These are phyloP conservation scores for Amylocarpus encephaloides DNA, from an alignment of 2,329 filamentous ascomycete species.

Conservation along the genomic window DNA sequence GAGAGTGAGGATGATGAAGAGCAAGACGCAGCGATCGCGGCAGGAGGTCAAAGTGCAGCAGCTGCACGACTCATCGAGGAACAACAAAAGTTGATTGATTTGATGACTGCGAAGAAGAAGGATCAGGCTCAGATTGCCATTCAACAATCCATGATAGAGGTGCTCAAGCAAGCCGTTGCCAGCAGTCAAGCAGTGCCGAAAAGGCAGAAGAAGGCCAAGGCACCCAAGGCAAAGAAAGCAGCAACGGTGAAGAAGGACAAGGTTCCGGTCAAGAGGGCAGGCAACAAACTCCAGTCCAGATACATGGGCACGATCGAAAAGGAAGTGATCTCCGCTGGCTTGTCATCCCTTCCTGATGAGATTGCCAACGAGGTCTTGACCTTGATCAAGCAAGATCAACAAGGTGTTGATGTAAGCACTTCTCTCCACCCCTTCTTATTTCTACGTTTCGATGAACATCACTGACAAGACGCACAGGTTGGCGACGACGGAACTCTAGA, in stretches of 20 bases:
- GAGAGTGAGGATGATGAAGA: slow-evolving; percentile 57
- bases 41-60: slow-evolving; percentile 27
- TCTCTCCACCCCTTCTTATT: slow-evolving; percentile 6
- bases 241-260: slow-evolving; percentile 39
- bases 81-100: slow-evolving; percentile 49
- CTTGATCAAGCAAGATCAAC: slow-evolving; percentile 80
- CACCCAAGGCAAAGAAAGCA: slow-evolving; percentile 48
- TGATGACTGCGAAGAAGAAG: slow-evolving; percentile 44
- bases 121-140: slow-evolving; percentile 40
- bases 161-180: slow-evolving; percentile 52
- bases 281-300: slow-evolving; percentile 15
- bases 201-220: slow-evolving; percentile 15
- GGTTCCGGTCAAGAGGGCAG: slow-evolving; percentile 34
- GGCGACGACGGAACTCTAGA: slow-evolving; percentile 50
- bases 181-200: slow-evolving; percentile 40
- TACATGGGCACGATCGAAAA: slow-evolving; percentile 75
- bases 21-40: slow-evolving; percentile 40
- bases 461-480: slow-evolving; percentile 30
- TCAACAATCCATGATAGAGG: slow-evolving; percentile 50
- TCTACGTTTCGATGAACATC: slow-evolving; percentile 15
- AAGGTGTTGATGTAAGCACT: slow-evolving; percentile 56
- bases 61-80: slow-evolving; percentile 47
- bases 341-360: slow-evolving; percentile 71
- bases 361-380: slow-evolving; percentile 75
- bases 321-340: slow-evolving; percentile 81